Conservation (phyloP, 148 eudicot genomes). For the Linanthus parryae region DNA sequence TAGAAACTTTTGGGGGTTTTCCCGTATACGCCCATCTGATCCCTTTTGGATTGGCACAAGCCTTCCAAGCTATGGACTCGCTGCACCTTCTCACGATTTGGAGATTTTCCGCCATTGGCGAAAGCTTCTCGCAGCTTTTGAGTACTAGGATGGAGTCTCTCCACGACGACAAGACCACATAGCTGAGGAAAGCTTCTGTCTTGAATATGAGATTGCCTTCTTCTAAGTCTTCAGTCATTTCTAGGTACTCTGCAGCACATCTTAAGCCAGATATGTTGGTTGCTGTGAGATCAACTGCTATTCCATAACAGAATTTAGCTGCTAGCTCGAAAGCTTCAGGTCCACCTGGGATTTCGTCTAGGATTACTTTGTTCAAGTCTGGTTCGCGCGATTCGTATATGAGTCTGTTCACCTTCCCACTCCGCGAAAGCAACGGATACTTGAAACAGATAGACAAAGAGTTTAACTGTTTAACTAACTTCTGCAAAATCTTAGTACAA, state of each 20-base stretch:
- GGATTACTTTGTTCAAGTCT: slow-evolving; percentile 41
- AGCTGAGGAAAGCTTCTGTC: slow-evolving; percentile 92
- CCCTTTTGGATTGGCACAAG: slow-evolving; percentile 92
- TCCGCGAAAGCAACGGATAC: slow-evolving; percentile 83
- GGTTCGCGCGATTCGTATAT: slow-evolving; percentile 59
- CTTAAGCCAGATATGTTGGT: slow-evolving; percentile 85
- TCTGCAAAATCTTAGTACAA: not conserved
- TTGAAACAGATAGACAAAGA: slow-evolving; percentile 10
- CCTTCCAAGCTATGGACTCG: slow-evolving; percentile 98
- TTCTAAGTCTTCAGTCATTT: slow-evolving; percentile 97
- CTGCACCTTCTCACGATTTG: slow-evolving; percentile 94
- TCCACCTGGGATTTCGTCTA: slow-evolving; percentile 90
- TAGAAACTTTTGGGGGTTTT: slow-evolving; percentile 44
- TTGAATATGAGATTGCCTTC: slow-evolving; percentile 98
- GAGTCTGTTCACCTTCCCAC: slow-evolving; percentile 80
- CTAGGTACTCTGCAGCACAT: slow-evolving; percentile 88
- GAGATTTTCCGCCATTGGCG: slow-evolving; percentile 98
- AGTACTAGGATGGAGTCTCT: slow-evolving; percentile 83
- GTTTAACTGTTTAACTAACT: not conserved
- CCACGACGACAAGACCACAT: slow-evolving; percentile 93
- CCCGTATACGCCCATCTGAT: slow-evolving; percentile 84
- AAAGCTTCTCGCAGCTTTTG: slow-evolving; percentile 82
- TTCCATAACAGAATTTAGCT: slow-evolving; percentile 93
- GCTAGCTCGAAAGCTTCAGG: slow-evolving; percentile 83
- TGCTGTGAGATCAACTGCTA: slow-evolving; percentile 86